Evolutionary conservation across 192 early-diverging fungal genomes (phyloP), one percentile per base, ranked within the genome.

Genomic region (Entomortierella beljakovae): DNA sequence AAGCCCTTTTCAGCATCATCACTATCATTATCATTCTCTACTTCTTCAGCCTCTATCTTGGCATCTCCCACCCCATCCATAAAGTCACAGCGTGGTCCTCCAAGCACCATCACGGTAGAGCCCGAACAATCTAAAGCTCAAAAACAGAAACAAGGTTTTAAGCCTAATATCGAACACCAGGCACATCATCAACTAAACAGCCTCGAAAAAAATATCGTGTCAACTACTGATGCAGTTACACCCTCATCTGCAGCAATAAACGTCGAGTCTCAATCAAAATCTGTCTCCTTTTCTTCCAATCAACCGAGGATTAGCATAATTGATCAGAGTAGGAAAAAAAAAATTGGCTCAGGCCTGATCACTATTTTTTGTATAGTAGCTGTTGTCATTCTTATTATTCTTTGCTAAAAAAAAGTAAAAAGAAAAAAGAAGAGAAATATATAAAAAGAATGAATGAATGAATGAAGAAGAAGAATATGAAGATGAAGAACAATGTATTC

Each of bases 331-430:
- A 57, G 52, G 31, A 52, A 43, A 22, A 50, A 53, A 46, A 76
- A 62, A 22, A 57, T 76, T 33, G 72, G 72, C 1, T 66, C 72
- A 0, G 72, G 72, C 9, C 40, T 76, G 29, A 76, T 76, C 33
- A 62, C 62, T 6, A 22, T 65, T 23, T 76, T 76, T 68, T 76
- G 72, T 57, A 76, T 76, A 33, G 52, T 65, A 26, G 72, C 72
- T 54, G 50, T 76, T 26, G 64, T 76, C 15, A 56, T 76, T 34
- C 72, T 76, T 16, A 49, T 76, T n/a, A 20, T 76, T 31, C 49
- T 64, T 9, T 76, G 65, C 35, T 74, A 59, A 29, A 40, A 26
- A 50, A 26, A 50, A 50, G 5, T 5, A 53, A 53, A 53, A 53
- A 53, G 3, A 53, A 53, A 8, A 29, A 40, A 26, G 49, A 26